Conservation (phyloP, 495 filamentous ascomycete species). For the Xylaria cubensis region DNA sequence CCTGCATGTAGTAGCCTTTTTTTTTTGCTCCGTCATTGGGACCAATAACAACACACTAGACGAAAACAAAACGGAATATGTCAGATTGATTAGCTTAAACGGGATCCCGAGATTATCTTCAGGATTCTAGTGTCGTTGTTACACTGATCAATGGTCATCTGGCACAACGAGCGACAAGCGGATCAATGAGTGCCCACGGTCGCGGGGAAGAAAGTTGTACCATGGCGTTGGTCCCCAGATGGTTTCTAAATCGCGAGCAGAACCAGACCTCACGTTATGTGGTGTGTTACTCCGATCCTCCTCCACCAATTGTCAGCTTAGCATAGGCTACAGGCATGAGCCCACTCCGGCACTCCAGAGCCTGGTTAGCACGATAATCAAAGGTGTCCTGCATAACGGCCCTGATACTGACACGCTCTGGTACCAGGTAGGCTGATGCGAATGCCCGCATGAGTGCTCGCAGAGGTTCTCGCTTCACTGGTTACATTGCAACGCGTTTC, state of each 20-base stretch:
- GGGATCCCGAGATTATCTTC: constrained; percentile 1
- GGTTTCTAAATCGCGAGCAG: neutral
- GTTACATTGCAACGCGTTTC: constrained; percentile 1
- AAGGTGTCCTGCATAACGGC: constrained; percentile 16
- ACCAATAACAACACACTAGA: constrained; percentile 19
- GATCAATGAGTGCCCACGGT: constrained; percentile 6
- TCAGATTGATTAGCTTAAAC: constrained; percentile 17
- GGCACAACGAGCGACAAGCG: neutral
- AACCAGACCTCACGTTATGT: neutral
- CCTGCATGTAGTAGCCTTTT: constrained; percentile 24
- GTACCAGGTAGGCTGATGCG: neutral
- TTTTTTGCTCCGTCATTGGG: constrained; percentile 19
- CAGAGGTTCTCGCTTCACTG: neutral
- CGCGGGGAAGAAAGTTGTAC: constrained; percentile 17
- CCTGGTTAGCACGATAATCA: constrained; percentile 18
- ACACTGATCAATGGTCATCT: constrained; percentile 4
- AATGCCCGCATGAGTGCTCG: constrained; percentile 6
- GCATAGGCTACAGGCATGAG: constrained; percentile 14
- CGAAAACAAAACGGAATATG: constrained; percentile 29
- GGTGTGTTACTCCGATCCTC: constrained; percentile 1
- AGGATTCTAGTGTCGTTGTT: constrained; percentile 11
- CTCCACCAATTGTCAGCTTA: constrained; percentile 19
- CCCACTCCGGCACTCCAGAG: constrained; percentile 6
- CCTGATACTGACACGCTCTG: constrained; percentile 7
- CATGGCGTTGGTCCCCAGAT: constrained; percentile 19